These are phyloP conservation scores for Chrysanthemum seticuspe DNA, from an alignment of 129 eudicot genomes.

Conservation along the genomic window DNA sequence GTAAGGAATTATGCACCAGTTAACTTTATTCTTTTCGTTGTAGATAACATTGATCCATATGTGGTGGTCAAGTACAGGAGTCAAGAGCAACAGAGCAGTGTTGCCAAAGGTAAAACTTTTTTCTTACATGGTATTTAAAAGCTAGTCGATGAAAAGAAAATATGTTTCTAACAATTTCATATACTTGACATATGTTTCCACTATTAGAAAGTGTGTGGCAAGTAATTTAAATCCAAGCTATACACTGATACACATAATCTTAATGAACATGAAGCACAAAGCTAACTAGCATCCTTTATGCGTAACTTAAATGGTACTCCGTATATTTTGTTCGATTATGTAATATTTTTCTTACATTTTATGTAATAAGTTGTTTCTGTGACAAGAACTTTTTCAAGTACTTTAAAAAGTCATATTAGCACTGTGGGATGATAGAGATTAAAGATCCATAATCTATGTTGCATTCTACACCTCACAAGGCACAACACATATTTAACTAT, in stretches of 20 bases:
- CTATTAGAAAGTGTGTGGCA: neutral
- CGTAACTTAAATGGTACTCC: neutral
- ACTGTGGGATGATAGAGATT: neutral
- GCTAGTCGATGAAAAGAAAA: neutral
- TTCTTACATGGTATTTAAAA: neutral
- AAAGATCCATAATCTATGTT: neutral
- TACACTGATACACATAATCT: neutral
- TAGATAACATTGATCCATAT: conserved; percentile 65
- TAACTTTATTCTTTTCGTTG: conserved; percentile 22
- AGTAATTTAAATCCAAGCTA: neutral
- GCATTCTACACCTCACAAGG: neutral
- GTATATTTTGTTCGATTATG: neutral
- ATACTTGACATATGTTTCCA: neutral
- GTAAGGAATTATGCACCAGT: conserved; percentile 1
- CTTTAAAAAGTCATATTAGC: neutral
- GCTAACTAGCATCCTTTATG: neutral
- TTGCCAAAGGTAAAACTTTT: conserved; percentile 46
- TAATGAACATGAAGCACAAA: neutral
- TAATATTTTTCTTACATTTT: neutral
- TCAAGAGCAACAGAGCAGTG: conserved; percentile 59
- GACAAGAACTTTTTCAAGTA: neutral
- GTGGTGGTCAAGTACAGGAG: conserved; percentile 58
- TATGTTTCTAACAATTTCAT: neutral
- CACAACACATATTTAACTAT: too few species aligned
- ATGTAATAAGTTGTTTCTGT: neutral